A percentile compares a stretch with the other conserved stretches of the same genome.
Evolutionary conservation across 1,139 yeast species (phyloP).

Genomic region (Scheffersomyces stambukii): DNA sequence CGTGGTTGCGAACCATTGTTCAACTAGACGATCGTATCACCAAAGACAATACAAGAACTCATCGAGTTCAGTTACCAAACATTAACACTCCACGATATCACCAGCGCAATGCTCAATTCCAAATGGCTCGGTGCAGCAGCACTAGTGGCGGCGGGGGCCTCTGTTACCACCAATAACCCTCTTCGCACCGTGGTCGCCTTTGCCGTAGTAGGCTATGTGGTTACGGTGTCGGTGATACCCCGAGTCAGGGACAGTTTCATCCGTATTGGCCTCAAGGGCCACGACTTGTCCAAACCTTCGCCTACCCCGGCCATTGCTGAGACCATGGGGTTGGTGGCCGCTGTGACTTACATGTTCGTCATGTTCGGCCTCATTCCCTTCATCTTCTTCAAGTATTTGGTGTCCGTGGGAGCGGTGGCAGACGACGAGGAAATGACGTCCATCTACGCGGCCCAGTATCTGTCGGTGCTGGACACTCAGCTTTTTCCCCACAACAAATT

Average conservation of each 20-base stretch:
- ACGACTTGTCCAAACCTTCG: constrained; percentile 68
- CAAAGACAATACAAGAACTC: too few species aligned
- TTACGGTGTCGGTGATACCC: constrained; percentile 63
- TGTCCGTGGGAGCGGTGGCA: constrained; percentile 40
- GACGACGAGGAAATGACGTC: constrained; percentile 32
- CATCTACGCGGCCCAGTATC: constrained; percentile 35
- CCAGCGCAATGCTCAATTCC: too few species aligned
- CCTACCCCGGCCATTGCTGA: constrained; percentile 72
- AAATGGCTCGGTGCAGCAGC: too few species aligned
- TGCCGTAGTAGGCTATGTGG: constrained; percentile 59
- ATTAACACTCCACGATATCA: too few species aligned
- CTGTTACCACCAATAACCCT: constrained; percentile 29
- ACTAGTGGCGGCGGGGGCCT: constrained; percentile 16
- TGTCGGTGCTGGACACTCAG: constrained; percentile 24
- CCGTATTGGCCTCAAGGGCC: constrained; percentile 76
- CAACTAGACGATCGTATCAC: too few species aligned
- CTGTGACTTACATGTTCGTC: constrained; percentile 71
- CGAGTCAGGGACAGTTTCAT: constrained; percentile 62
- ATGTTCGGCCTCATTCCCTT: constrained; percentile 89
- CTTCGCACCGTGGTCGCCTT: constrained; percentile 59
- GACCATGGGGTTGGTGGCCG: constrained; percentile 84
- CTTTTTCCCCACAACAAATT: constrained; percentile 81
- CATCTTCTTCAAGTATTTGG: constrained; percentile 76
- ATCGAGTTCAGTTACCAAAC: too few species aligned
- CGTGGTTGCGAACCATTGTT: too few species aligned